phyloP scores from a whole-genome alignment of 2,329 filamentous ascomycete genomes.

The Colletotrichum sp. region DNA sequence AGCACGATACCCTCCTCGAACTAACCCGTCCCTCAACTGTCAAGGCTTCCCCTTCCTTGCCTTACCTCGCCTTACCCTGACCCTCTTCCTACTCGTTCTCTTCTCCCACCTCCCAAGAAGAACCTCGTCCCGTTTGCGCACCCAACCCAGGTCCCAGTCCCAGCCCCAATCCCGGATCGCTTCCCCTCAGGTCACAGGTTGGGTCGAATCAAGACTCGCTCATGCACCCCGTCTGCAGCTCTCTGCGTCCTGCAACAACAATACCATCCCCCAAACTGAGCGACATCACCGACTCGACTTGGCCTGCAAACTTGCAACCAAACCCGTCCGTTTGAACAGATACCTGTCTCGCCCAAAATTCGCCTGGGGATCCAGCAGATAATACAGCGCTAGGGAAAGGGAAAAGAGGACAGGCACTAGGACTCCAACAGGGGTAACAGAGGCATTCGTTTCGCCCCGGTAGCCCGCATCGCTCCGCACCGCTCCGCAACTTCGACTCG shows the following conservation, averaged over 20 bases:
- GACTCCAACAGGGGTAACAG: not conserved
- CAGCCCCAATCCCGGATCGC: not conserved
- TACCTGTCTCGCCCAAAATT: not conserved
- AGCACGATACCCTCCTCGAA: not conserved
- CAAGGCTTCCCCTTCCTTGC: not conserved
- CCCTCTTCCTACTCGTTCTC: not conserved
- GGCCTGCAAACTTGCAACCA: not conserved
- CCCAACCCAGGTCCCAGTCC: not conserved
- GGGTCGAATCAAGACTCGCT: slow-evolving; percentile 7
- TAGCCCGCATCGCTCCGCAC: slow-evolving; percentile 20
- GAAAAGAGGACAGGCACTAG: not conserved
- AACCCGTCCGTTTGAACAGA: not conserved
- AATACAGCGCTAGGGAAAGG: not conserved
- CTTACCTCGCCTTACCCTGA: not conserved
- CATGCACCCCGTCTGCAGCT: slow-evolving; percentile 6
- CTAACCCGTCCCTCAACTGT: not conserved
- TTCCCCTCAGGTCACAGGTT: not conserved
- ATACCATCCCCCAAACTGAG: not conserved
- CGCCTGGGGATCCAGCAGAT: not conserved
- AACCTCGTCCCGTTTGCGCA: not conserved
- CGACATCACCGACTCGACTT: not conserved
- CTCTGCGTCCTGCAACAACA: slow-evolving; percentile 13
- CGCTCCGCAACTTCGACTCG: slow-evolving; percentile 19
- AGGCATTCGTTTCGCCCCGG: slow-evolving; percentile 17
- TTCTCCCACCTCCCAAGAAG: not conserved